These are phyloP conservation scores for Fusarium veterinarium DNA, from an alignment of 2,329 filamentous ascomycete genomes.

Conservation along the genomic window DNA sequence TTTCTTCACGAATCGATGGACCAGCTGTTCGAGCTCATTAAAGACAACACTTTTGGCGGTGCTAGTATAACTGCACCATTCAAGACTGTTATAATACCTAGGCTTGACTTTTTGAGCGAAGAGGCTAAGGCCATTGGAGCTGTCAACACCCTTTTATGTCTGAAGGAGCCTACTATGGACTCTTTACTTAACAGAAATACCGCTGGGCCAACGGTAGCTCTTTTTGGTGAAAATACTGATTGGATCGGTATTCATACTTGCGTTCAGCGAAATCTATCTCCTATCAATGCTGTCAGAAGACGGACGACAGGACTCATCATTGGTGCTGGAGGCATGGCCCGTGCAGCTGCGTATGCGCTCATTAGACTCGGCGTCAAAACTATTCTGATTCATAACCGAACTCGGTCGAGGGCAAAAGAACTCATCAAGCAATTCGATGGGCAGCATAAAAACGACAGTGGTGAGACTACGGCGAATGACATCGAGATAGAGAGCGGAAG, in stretches of 20 bases:
- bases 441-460: not conserved
- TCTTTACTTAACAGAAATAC: not conserved
- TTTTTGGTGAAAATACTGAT: slow-evolving; percentile 4
- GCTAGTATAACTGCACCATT: slow-evolving; percentile 7
- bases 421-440: not conserved
- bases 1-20: not conserved
- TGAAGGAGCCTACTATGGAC: not conserved
- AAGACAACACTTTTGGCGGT: not conserved
- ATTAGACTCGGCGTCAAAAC: not conserved
- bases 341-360: not conserved
- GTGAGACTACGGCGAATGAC: too few species aligned
- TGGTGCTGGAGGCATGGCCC: slow-evolving; percentile 11
- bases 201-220: not conserved
- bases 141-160: not conserved
- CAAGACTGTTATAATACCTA: not conserved
- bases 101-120: slow-evolving; percentile 1
- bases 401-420: not conserved
- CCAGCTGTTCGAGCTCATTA: not conserved
- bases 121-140: slow-evolving; percentile 9
- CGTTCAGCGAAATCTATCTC: slow-evolving; percentile 4
- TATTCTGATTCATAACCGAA: slow-evolving; percentile 3
- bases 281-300: slow-evolving; percentile 6
- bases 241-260: slow-evolving; percentile 10
- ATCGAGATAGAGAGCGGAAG: not conserved
- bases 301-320: slow-evolving; percentile 1